Conservation (phyloP, 495 filamentous ascomycete genomes). For the Neurospora sp. region DNA sequence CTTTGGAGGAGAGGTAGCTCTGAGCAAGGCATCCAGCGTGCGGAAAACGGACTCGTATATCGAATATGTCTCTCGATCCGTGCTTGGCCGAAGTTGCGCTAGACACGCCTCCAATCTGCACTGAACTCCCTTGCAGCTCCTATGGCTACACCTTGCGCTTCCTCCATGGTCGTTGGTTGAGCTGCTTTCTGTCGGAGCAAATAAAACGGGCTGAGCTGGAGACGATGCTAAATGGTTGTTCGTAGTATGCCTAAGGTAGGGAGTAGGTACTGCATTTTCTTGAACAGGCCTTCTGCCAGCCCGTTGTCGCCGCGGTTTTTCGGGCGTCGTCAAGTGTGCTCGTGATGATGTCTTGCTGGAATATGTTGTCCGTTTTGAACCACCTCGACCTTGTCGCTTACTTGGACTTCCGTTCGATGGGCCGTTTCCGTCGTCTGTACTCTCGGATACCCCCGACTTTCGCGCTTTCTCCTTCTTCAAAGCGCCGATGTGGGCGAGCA, state of each 20-base stretch:
- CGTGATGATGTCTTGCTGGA: conserved; percentile 9
- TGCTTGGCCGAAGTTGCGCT: conserved; percentile 2
- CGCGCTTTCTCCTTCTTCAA: conserved; percentile 33
- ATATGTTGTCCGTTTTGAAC: conserved; percentile 7
- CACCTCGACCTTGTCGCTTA: neutral
- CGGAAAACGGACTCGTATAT: conserved; percentile 30
- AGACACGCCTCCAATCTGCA: conserved; percentile 13
- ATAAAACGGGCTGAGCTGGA: neutral
- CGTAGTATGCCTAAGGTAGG: conserved; percentile 18
- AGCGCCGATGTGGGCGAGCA: conserved; percentile 41
- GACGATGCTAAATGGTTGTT: conserved; percentile 15
- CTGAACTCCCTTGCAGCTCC: neutral
- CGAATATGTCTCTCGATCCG: neutral
- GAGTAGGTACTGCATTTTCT: conserved; percentile 15
- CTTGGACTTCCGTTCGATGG: neutral
- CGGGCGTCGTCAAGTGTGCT: conserved; percentile 7
- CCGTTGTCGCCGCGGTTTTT: conserved; percentile 4
- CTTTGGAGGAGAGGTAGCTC: conserved; percentile 24
- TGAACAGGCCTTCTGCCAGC: conserved; percentile 6
- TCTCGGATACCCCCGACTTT: neutral
- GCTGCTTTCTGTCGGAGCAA: neutral
- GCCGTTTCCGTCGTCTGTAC: neutral
- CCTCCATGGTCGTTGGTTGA: neutral
- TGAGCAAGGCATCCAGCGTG: conserved; percentile 38
- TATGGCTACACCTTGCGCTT: conserved; percentile 5